Evolutionary conservation across 371 early-diverging fungal genomes (phyloP), one percentile per base, ranked within the genome.

Genomic region (Lichtheimia ramosa): DNA sequence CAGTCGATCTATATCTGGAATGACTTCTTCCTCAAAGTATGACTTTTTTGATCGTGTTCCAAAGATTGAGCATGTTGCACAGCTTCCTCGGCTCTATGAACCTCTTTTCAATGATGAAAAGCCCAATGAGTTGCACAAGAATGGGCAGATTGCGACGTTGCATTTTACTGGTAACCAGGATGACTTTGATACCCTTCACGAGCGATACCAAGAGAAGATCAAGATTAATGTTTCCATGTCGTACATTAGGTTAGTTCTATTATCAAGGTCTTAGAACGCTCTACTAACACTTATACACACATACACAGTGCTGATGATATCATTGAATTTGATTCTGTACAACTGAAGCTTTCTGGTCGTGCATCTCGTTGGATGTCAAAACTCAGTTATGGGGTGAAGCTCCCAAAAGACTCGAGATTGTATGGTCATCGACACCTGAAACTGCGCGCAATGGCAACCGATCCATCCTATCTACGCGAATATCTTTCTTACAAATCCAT

Each of bases 391-490:
- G 68, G 62, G 8, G 43, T 75, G 18, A 68, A 72, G 10, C 15
- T 69, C 5, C 63, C 68, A 34, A 53, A 65, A 12, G 21, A 49
- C 7, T 56, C 46, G 0, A 50, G 48, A 1, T 67, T 58, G 13
- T 50, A 50, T 43, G 60, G 63, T 10, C 67, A 59, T 25, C 63
- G 58, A 40, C 54, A 65, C 5, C 12, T 75, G 21, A 75, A 75
- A 41, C 59, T 75, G 3, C 62, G 75, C 21, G 57, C 72, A 1
- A 15, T 75, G 5, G 54, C 58, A 20, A 67, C 62, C 0, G 75
- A 75, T 52, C 72, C 71, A 2, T 71, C 75, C 5, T 75, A 75
- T 24, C 23, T 75, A 6, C 75, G 72, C 28, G 75, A 75, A 54
- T 0, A 56, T 43, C 13, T 71, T 63, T 43, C 66, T 63, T 24